Evolutionary conservation across 768 basidiomycete genomes (phyloP).

Genomic region (Candolleomyces eurysporus): DNA sequence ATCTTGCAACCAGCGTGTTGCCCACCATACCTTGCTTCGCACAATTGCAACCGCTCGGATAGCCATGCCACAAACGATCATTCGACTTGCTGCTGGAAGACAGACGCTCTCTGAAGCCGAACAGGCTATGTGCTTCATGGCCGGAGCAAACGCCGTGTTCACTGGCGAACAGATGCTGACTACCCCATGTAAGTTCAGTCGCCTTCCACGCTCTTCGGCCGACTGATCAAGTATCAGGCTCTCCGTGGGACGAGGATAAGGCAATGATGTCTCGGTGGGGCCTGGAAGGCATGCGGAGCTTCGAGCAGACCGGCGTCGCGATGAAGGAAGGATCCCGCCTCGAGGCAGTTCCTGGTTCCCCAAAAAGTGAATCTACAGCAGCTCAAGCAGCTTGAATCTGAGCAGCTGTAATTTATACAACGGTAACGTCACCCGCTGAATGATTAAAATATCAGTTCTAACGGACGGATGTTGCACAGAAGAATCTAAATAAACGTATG

Average conservation of each 20-base stretch:
- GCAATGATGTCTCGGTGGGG: constrained; percentile 94
- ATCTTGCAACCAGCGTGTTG: constrained; percentile 56
- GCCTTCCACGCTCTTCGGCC: neutral
- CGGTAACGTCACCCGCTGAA: neutral
- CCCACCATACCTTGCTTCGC: constrained; percentile 80
- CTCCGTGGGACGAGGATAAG: constrained; percentile 61
- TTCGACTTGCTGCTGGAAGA: constrained; percentile 91
- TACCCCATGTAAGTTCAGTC: constrained; percentile 74
- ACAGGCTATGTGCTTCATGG: constrained; percentile 98
- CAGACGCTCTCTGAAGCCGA: constrained; percentile 87
- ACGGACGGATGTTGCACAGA: neutral
- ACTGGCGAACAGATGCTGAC: constrained; percentile 99
- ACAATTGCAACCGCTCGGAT: constrained; percentile 96
- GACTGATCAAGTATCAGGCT: constrained; percentile 41
- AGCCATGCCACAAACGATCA: constrained; percentile 88
- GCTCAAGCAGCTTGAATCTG: neutral
- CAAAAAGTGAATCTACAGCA: neutral
- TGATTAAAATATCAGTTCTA: neutral
- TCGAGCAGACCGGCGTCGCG: constrained; percentile 68
- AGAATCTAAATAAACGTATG: neutral
- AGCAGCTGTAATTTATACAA: neutral
- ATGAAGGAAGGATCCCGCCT: constrained; percentile 46
- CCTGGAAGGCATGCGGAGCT: constrained; percentile 85
- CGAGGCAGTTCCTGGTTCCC: constrained; percentile 5
- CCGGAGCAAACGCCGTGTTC: constrained; percentile 96